These are phyloP conservation scores for Huntiella omanensis DNA, from an alignment of 2,329 filamentous ascomycete genomes.

Conservation along the genomic window DNA sequence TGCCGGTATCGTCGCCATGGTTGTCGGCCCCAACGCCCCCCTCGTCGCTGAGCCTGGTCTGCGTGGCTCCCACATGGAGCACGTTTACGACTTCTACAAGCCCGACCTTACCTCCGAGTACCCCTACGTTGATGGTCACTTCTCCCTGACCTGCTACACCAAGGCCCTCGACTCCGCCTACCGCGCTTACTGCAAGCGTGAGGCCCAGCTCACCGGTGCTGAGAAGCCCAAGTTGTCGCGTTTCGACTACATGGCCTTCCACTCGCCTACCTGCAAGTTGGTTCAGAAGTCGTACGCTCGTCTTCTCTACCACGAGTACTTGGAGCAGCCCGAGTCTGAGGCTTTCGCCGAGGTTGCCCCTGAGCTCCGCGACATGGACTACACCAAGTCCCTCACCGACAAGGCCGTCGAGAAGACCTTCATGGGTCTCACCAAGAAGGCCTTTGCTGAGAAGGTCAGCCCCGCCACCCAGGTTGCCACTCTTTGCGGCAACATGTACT, in stretches of 20 bases:
- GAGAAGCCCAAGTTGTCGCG: slow-evolving; percentile 51
- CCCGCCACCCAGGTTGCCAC: slow-evolving; percentile 60
- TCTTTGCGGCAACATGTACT: slow-evolving; percentile 54
- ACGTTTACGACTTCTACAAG: slow-evolving; percentile 85
- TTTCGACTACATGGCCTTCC: slow-evolving; percentile 71
- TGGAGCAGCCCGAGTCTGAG: slow-evolving; percentile 46
- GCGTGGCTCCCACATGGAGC: slow-evolving; percentile 62
- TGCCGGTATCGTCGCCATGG: slow-evolving; percentile 59
- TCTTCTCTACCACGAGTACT: slow-evolving; percentile 72
- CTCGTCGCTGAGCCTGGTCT: slow-evolving; percentile 61
- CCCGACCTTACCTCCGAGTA: slow-evolving; percentile 75
- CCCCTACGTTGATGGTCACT: slow-evolving; percentile 69
- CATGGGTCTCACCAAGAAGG: slow-evolving; percentile 69
- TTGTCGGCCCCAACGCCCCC: slow-evolving; percentile 61
- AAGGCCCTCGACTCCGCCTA: slow-evolving; percentile 67
- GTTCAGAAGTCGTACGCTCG: slow-evolving; percentile 73
- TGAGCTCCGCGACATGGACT: slow-evolving; percentile 61
- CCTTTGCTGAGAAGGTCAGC: slow-evolving; percentile 58
- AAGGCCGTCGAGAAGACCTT: slow-evolving; percentile 77
- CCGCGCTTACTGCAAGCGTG: slow-evolving; percentile 59
- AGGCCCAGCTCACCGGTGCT: slow-evolving; percentile 35
- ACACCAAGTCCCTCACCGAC: slow-evolving; percentile 60
- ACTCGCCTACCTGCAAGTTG: slow-evolving; percentile 72
- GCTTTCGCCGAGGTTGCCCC: slow-evolving; percentile 57
- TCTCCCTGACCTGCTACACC: slow-evolving; percentile 65